A percentile compares a stretch with the other conserved stretches of the same genome.
These are phyloP conservation scores for Globisporangium radiosum DNA, from an alignment of 352 stramenopile species.

Conservation along the genomic window DNA sequence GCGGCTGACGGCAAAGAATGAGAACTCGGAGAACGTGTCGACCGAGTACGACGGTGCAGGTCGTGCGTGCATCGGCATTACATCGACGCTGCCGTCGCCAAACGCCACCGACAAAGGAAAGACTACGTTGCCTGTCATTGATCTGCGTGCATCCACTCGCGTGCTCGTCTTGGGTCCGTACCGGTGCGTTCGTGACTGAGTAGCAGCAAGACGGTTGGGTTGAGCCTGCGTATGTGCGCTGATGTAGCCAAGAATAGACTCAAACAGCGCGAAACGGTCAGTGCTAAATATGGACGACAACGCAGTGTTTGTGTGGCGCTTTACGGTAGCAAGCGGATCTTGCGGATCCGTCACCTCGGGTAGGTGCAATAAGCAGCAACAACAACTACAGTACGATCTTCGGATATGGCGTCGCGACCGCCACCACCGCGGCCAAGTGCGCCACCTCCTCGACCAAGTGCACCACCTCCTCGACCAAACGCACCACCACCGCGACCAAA, in stretches of 20 bases:
- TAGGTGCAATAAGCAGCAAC: no score
- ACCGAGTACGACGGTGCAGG: conserved; percentile 28
- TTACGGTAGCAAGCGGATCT: no score
- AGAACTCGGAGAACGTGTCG: conserved; percentile 54
- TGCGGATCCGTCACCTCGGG: no score
- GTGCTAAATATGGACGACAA: no score
- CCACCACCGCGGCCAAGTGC: neutral
- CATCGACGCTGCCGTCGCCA: neutral
- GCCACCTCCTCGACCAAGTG: neutral
- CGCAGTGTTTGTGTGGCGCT: no score
- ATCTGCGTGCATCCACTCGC: neutral
- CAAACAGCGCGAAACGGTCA: no score
- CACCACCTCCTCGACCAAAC: conserved; percentile 1
- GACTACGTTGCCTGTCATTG: conserved; percentile 14
- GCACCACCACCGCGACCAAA: conserved; percentile 1
- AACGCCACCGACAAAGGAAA: conserved; percentile 2
- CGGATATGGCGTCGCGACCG: neutral
- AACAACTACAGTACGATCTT: neutral
- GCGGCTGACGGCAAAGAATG: conserved; percentile 26
- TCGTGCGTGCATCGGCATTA: neutral
- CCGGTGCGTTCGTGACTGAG: neutral
- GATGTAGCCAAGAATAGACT: no score
- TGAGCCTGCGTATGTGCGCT: no score
- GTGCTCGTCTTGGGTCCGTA: neutral
- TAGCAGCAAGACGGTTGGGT: neutral